Base-by-base conservation (phyloP, 495 filamentous ascomycete genomes). In the Oidiodendron maius region DNA sequence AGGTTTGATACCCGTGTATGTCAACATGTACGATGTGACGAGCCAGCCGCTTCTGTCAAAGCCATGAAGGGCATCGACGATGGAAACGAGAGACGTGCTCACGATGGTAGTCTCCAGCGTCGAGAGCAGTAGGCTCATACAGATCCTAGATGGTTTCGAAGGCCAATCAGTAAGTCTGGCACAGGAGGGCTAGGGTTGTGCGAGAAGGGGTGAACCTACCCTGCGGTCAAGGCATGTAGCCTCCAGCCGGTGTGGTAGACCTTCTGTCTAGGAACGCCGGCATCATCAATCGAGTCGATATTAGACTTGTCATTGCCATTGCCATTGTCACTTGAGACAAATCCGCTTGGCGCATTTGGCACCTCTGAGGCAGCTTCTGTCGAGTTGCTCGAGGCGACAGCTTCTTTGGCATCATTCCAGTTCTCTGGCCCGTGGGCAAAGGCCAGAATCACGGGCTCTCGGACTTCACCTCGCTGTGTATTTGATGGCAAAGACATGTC, bases 71-170 rank as follows among this genome's bases (percentile, higher is more conserved):
- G 64, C 65, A 53, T 77, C 68, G 4, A 66, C 70, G 43, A 82
- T 83, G 10, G 69, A 69, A 9, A 81, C 70, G 1, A 82, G 64
- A 16, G 78, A 75, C 0, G 78, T 80, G 58, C 74, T 74, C 3
- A 81, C 72, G 37, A 81, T 80, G 5, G 77, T 76, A 5, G 69
- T 71, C 43, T 82, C 78, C 5, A 81, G 46, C 30, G 70, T 76
- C 2, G 71, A 71, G 2, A 81, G 63, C 17, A 77, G 66, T 17
- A 81, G 66, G 16, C 61, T 62, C 24, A 79, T 58, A 38, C 68
- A 65, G 10, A 78, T 55, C 15, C 73, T 79, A 22, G n/a, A n/a
- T n/a, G n/a, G n/a, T n/a, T n/a, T n/a, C n/a, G n/a, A n/a, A n/a
- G n/a, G n/a, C n/a, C n/a, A n/a, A n/a, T n/a, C 41, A 44, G 41